These are phyloP conservation scores for Xylariaceae sp. DNA, from an alignment of 2,329 filamentous ascomycete genomes.

Conservation along the genomic window DNA sequence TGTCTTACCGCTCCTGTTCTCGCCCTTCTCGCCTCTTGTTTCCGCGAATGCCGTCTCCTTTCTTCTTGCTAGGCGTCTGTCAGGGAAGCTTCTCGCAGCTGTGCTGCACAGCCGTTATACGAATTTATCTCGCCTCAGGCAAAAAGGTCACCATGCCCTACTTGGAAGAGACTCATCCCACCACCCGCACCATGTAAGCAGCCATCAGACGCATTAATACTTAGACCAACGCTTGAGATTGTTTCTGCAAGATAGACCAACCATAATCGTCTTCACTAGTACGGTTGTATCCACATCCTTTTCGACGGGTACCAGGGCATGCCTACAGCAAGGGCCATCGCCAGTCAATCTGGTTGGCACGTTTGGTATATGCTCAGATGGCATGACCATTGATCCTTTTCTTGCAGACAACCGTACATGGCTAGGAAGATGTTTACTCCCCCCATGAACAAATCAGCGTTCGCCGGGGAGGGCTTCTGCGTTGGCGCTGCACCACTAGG, in stretches of 20 bases:
- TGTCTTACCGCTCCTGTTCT: not conserved
- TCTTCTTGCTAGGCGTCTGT: too few species aligned
- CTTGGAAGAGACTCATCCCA: too few species aligned
- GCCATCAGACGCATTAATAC: too few species aligned
- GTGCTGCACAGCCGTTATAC: too few species aligned
- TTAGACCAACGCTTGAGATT: too few species aligned
- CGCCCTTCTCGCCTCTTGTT: not conserved
- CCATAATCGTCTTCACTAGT: not conserved
- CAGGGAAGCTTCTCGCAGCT: too few species aligned
- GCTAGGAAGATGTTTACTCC: conserved; percentile 26
- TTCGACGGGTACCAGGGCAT: conserved; percentile 12
- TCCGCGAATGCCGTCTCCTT: too few species aligned
- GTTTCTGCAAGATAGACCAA: not conserved
- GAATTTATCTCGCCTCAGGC: too few species aligned
- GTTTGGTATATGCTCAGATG: too few species aligned
- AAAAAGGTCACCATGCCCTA: too few species aligned
- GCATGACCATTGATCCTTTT: conserved; percentile 13
- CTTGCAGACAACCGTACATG: conserved; percentile 11
- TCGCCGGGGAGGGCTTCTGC: conserved; percentile 23
- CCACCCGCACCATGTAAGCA: too few species aligned
- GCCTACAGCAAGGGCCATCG: conserved; percentile 17
- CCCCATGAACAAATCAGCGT: conserved; percentile 26
- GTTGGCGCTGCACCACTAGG: conserved; percentile 30
- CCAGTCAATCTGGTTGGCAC: too few species aligned
- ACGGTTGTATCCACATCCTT: conserved; percentile 9